Base-by-base conservation (phyloP, 176 grass and related monocot species). In the Paspalum notatum region DNA sequence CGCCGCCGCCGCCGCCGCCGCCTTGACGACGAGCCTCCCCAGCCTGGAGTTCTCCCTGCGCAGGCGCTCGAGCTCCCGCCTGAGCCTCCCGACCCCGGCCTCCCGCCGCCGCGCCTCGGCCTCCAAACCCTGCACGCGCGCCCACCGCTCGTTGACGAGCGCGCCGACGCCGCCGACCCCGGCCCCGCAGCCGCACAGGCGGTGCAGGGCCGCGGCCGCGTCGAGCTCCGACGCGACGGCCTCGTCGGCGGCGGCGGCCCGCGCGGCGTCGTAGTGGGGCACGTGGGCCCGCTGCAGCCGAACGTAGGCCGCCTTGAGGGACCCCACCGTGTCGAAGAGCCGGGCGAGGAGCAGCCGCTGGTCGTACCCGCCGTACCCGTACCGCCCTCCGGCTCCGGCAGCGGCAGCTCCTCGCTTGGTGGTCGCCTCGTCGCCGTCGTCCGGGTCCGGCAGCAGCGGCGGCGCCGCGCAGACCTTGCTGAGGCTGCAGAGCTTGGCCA, bases 401-500 rank as follows among this genome's bases (percentile, higher is more conserved):
- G 54, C 8, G n/a, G 40, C 32, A 20, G 21, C 44, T 4, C 5
- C 46, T 20, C 40, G 41, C 6, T 52, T 78, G 6, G n/a, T 66
- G 4, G 21, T 2, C 0, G 65, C 4, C 0, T 39, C 7, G 14
- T 37, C 11, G 7, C 12, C 5, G 57, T 11, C 12, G 25, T 27
- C 24, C 12, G 7, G 22, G 1, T n/a, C 1, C 55, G 20, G 49
- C 71, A 38, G 27, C 16, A 17, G 2, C 12, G 80, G 2, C 12
- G 80, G 80, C 13, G 68, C 68, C 2, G 68, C 57, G 45, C 68
- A 82, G 16, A 73, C 45, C 32, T 73, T 82, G n/a, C 27, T 82
- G 80, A 73, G 68, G 27, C 21, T 82, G 55, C 68, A 82, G 68
- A 82, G 68, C 56, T 72, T 72, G 26, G 80, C 62, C 44, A 82